phyloP scores from a whole-genome alignment of 208 protist genomes.

The Herpetomonas tarakana region DNA sequence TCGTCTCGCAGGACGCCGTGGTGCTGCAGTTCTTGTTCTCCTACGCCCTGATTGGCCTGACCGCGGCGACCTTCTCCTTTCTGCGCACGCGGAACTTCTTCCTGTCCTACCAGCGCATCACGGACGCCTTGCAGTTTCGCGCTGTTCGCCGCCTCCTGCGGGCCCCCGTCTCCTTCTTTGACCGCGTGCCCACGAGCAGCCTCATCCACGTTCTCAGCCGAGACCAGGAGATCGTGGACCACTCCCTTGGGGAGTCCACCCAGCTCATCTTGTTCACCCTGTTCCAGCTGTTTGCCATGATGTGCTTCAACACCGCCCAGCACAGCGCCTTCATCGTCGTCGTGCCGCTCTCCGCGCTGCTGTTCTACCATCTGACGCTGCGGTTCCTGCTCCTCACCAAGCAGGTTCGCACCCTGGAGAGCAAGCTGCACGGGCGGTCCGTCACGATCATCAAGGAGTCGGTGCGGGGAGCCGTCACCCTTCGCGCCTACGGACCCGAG shows the following conservation, averaged over 20 bases:
- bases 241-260: slow-evolving; percentile 49
- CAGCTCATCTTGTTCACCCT: slow-evolving; percentile 55
- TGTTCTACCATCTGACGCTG: slow-evolving; percentile 70
- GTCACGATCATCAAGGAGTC: slow-evolving; percentile 61
- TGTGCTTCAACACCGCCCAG: slow-evolving; percentile 60
- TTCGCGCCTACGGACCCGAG: slow-evolving; percentile 52
- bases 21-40: slow-evolving; percentile 47
- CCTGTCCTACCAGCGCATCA: slow-evolving; percentile 46
- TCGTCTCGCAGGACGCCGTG: slow-evolving; percentile 31
- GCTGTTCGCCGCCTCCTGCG: slow-evolving; percentile 55
- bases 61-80: slow-evolving; percentile 45
- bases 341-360: slow-evolving; percentile 56
- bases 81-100: slow-evolving; percentile 57
- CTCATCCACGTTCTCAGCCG: slow-evolving; percentile 58
- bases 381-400: slow-evolving; percentile 66
- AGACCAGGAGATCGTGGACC: slow-evolving; percentile 71
- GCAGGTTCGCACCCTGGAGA: slow-evolving; percentile 65
- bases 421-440: slow-evolving; percentile 36
- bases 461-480: slow-evolving; percentile 51
- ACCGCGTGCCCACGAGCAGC: slow-evolving; percentile 47
- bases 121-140: slow-evolving; percentile 50
- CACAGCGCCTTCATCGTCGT: slow-evolving; percentile 57
- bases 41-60: slow-evolving; percentile 58
- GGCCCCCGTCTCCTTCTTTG: slow-evolving; percentile 77
- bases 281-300: slow-evolving; percentile 58